Conservation (phyloP, 2,329 filamentous ascomycete genomes). For the Fusarium lyarnte region DNA sequence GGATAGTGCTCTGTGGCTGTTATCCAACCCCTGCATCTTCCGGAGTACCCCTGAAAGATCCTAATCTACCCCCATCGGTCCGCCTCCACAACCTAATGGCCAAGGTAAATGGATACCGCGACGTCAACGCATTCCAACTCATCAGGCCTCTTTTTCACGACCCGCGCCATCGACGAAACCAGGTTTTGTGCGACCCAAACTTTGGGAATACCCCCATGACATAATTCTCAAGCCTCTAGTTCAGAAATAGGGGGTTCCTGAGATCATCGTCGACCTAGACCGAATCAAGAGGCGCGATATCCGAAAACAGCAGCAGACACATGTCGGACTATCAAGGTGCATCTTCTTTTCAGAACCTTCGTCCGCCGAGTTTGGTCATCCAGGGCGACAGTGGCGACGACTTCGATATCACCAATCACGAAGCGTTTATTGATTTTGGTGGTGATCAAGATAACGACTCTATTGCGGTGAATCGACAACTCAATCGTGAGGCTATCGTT, state of each 20-base stretch:
- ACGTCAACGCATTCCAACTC: slow-evolving; percentile 36
- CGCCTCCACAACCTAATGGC: slow-evolving; percentile 19
- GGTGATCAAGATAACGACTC: slow-evolving; percentile 11
- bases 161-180: slow-evolving; percentile 28
- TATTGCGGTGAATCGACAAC: slow-evolving; percentile 16
- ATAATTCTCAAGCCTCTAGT: background rate
- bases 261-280: slow-evolving; percentile 14
- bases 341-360: slow-evolving; percentile 34
- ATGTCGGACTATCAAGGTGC: slow-evolving; percentile 37
- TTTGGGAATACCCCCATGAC: slow-evolving; percentile 1
- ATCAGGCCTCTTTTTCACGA: slow-evolving; percentile 7
- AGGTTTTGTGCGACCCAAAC: slow-evolving; percentile 10
- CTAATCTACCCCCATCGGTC: slow-evolving; percentile 11
- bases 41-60: slow-evolving; percentile 34
- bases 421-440: slow-evolving; percentile 13
- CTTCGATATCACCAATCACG: background rate
- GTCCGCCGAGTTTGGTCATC: slow-evolving; percentile 42
- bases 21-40: slow-evolving; percentile 29
- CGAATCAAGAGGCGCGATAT: slow-evolving; percentile 25
- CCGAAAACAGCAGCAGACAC: slow-evolving; percentile 32
- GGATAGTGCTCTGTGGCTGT: slow-evolving; percentile 25
- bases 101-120: slow-evolving; percentile 20
- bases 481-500: slow-evolving; percentile 26
- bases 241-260: background rate
- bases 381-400: slow-evolving; percentile 36